phyloP scores from a whole-genome alignment of 1,139 yeast genomes.

The Suhomyces maxii region DNA sequence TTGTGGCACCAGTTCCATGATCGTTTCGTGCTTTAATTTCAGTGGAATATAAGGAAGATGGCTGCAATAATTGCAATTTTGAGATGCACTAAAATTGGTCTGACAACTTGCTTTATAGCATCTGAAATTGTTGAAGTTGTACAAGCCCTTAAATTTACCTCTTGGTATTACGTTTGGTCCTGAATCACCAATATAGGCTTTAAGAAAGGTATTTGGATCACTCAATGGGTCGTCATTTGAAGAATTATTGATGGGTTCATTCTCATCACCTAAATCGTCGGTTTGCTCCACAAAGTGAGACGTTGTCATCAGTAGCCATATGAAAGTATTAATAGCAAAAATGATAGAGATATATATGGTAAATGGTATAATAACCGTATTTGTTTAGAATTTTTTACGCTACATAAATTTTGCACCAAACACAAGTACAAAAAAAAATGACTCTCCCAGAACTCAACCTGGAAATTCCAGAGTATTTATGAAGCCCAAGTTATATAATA shows the following conservation, averaged over 20 bases:
- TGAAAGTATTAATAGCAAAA: not conserved
- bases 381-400: not conserved
- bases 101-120: slow-evolving; percentile 15
- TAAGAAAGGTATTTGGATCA: too few species aligned
- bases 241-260: too few species aligned
- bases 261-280: too few species aligned
- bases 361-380: too few species aligned
- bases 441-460: slow-evolving; percentile 8
- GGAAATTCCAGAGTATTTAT: slow-evolving; percentile 5
- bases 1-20: too few species aligned
- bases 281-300: not conserved
- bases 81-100: slow-evolving; percentile 1
- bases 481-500: slow-evolving; percentile 11
- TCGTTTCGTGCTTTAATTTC: slow-evolving; percentile 7
- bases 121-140: slow-evolving; percentile 17
- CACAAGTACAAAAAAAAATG: slow-evolving; percentile 10
- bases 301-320: not conserved
- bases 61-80: slow-evolving; percentile 16
- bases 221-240: too few species aligned
- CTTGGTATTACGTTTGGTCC: not conserved
- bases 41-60: slow-evolving; percentile 16
- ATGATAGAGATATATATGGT: not conserved
- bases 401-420: slow-evolving; percentile 1
- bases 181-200: too few species aligned
- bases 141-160: slow-evolving; percentile 18